Evolutionary conservation across 1,139 yeast species (phyloP).

Genomic region (Eremothecium cymbalariae): DNA sequence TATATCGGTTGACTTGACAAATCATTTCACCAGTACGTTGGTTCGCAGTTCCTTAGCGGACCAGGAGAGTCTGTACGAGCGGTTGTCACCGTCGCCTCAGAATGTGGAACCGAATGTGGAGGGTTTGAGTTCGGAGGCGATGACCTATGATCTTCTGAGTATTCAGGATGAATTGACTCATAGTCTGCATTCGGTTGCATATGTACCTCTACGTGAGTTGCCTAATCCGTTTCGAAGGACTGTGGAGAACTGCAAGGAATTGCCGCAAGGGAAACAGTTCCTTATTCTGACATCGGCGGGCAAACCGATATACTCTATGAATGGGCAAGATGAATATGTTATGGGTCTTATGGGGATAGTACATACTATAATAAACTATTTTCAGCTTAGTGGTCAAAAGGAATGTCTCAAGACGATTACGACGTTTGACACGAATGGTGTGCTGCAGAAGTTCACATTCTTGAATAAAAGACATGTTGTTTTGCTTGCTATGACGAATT

Average conservation of each 20-base stretch:
- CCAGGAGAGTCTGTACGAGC: too few species aligned
- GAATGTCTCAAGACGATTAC: conserved; percentile 35
- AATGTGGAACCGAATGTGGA: neutral
- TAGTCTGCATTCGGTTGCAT: conserved; percentile 1
- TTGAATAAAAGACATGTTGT: conserved; percentile 61
- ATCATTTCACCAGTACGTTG: conserved; percentile 5
- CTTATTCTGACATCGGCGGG: conserved; percentile 87
- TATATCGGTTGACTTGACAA: conserved; percentile 8
- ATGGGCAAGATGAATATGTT: conserved; percentile 64
- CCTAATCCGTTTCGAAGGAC: conserved; percentile 3
- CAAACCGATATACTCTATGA: conserved; percentile 78
- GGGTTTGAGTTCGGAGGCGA: neutral
- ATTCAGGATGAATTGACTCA: conserved; percentile 3
- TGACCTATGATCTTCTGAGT: neutral
- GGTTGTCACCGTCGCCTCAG: neutral
- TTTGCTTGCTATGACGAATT: conserved; percentile 61
- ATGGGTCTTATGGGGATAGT: conserved; percentile 64
- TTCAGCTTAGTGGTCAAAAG: conserved; percentile 27
- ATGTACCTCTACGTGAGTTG: conserved; percentile 1
- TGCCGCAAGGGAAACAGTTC: conserved; percentile 34
- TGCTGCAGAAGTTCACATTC: conserved; percentile 41
- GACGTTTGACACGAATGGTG: conserved; percentile 34
- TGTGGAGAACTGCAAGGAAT: neutral
- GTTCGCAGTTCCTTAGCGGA: too few species aligned
- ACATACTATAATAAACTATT: conserved; percentile 38